A percentile compares a stretch with the other conserved stretches of the same genome.
These are phyloP conservation scores for Rhizopus sp. DNA, from an alignment of 371 early-diverging fungal genomes.

Conservation along the genomic window DNA sequence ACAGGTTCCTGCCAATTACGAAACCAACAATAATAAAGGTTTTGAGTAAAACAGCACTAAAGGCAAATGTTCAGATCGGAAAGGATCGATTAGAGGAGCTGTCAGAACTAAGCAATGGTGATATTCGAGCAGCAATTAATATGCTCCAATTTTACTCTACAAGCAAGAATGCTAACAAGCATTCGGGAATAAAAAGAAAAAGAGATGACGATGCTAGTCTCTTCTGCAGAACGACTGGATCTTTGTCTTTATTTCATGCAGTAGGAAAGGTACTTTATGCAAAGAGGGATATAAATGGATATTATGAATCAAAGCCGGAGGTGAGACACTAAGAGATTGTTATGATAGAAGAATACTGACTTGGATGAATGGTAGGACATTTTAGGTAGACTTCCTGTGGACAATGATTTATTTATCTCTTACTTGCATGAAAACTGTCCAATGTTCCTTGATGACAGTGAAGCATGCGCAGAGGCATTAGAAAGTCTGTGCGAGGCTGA, in stretches of 20 bases:
- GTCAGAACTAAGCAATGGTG: conserved; percentile 32
- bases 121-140: conserved; percentile 45
- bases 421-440: conserved; percentile 34
- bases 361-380: conserved; percentile 17
- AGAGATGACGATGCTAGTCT: not conserved
- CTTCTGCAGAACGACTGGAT: conserved; percentile 14
- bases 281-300: conserved; percentile 29
- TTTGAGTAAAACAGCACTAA: conserved; percentile 11
- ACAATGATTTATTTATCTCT: conserved; percentile 24
- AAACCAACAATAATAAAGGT: conserved; percentile 15
- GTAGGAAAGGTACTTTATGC: conserved; percentile 45
- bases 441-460: conserved; percentile 23
- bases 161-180: not conserved
- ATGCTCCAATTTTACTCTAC: conserved; percentile 35
- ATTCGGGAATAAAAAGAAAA: conserved; percentile 5
- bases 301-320: conserved; percentile 34
- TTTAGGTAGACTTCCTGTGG: conserved; percentile 19
- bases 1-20: conserved; percentile 35
- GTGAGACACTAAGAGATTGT: conserved; percentile 4
- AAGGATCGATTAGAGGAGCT: conserved; percentile 17
- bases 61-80: conserved; percentile 6
- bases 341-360: not conserved
- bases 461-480: conserved; percentile 12
- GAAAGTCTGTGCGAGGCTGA: conserved; percentile 31
- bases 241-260: conserved; percentile 40